Base-by-base conservation (phyloP, 208 protist species). In the Leptomonas pyrrhocoris region DNA sequence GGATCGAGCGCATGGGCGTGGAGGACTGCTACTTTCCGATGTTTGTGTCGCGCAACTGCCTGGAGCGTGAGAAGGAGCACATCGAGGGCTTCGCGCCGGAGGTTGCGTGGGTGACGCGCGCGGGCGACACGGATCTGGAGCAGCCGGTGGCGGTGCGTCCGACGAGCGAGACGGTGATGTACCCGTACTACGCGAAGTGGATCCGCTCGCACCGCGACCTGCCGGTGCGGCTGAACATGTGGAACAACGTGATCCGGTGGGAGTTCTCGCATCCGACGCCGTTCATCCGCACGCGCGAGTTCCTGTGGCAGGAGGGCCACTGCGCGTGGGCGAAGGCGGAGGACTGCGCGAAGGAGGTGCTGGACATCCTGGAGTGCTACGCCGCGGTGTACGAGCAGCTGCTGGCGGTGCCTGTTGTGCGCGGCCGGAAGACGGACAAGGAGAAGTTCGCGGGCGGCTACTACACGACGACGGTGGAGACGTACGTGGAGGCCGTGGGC, bases 271-370 rank as follows among this genome's bases (percentile, higher is more conserved):
- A 99, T 77, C 97, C 98, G 28, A 98, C 95, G 28, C 99, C 99
- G 30, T 99, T 99, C 88, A 96, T 99, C 70, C 96, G 99, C 70
- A 98, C 96, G 12, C 88, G 99, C 57, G 98, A 99, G 90, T 99
- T 99, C 81, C 90, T 99, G 21, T 99, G 99, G 99, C 98, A 99
- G 89, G 99, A 99, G 88, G 98, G 98, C 23, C 96, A 97, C 83
- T 96, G 91, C 68, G 98, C 97, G 25, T 98, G 94, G 83, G 90
- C 92, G 15, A 98, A 82, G 18, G 69, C 94, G 55, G 88, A 97
- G 77, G 96, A 98, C 59, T 98, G 98, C 54, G 92, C 87, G n/a
- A 56, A 75, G 38, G 98, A 99, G 81, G 98, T 98, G 63, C 82
- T 94, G 55, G 48, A 93, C 49, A 98, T 99, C 72, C 89, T 99